phyloP scores from a whole-genome alignment of 495 filamentous ascomycete genomes.

The Podospora pseudoanserina region DNA sequence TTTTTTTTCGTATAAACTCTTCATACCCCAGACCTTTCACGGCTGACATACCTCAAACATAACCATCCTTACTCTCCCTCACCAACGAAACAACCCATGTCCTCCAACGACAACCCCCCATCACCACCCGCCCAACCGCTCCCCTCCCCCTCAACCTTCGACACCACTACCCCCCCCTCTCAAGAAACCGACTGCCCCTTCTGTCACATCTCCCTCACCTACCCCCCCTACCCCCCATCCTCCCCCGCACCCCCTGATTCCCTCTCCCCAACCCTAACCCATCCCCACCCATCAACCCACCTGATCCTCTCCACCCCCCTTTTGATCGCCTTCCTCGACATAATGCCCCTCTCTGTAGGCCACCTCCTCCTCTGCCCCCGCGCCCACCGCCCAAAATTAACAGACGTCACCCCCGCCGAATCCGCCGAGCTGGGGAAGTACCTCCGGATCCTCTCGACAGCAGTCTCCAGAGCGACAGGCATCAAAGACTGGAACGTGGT shows the following conservation, averaged over 20 bases:
- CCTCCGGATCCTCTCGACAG: conserved; percentile 70
- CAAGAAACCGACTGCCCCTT: conserved; percentile 53
- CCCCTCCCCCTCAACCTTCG: conserved; percentile 11
- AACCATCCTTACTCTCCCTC: too few species aligned
- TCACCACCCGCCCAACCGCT: not conserved
- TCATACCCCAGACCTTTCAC: too few species aligned
- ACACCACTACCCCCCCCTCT: conserved; percentile 10
- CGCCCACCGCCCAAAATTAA: conserved; percentile 65
- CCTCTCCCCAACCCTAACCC: conserved; percentile 30
- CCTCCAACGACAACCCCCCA: not conserved
- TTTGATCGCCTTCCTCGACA: conserved; percentile 84
- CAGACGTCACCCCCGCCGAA: conserved; percentile 55
- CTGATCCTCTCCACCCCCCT: conserved; percentile 68
- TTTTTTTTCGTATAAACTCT: not conserved
- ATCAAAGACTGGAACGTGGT: conserved; percentile 86
- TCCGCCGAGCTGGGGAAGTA: conserved; percentile 63
- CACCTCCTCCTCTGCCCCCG: conserved; percentile 77
- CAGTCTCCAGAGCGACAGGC: conserved; percentile 59
- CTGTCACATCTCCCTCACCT: conserved; percentile 56
- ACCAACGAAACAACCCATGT: not conserved
- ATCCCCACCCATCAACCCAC: conserved; percentile 51
- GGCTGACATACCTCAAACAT: too few species aligned
- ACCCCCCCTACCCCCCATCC: conserved; percentile 43
- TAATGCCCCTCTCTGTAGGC: conserved; percentile 74
- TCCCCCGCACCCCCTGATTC: conserved; percentile 28